phyloP scores from a whole-genome alignment of 2,329 filamentous ascomycete genomes.

The Fusarium armeniacum region DNA sequence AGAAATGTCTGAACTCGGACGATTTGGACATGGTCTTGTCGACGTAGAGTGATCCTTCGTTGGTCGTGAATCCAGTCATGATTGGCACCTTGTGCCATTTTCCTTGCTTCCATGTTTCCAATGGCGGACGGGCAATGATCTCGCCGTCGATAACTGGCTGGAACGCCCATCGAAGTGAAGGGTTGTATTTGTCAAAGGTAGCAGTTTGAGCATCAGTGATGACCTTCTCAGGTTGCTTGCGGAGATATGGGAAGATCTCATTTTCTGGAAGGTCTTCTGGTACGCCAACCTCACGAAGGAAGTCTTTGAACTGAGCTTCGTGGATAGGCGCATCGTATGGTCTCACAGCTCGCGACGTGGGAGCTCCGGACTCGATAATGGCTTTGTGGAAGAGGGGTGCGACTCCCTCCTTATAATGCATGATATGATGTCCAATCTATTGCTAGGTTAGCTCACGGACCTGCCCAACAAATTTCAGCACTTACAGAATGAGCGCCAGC shows the following conservation, averaged over 20 bases:
- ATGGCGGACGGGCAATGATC: slow-evolving; percentile 69
- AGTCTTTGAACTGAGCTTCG: slow-evolving; percentile 65
- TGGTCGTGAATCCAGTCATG: slow-evolving; percentile 77
- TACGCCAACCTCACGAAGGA: slow-evolving; percentile 31
- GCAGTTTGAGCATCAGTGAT: slow-evolving; percentile 56
- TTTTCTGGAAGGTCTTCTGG: slow-evolving; percentile 29
- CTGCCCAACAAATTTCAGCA: fast-evolving
- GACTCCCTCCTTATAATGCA: slow-evolving; percentile 60
- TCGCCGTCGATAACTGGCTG: slow-evolving; percentile 75
- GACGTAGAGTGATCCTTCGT: slow-evolving; percentile 77
- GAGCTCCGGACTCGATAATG: slow-evolving; percentile 69
- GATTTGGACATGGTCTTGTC: slow-evolving; percentile 62
- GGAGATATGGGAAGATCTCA: slow-evolving; percentile 64
- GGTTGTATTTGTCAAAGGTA: slow-evolving; percentile 62
- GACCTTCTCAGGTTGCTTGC: slow-evolving; percentile 52
- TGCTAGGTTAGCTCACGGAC: not conserved
- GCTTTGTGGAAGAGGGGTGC: slow-evolving; percentile 65
- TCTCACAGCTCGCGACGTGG: slow-evolving; percentile 66
- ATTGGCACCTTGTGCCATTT: slow-evolving; percentile 58
- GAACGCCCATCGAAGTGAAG: slow-evolving; percentile 71
- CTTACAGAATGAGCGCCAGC: slow-evolving; percentile 66
- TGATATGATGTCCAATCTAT: slow-evolving; percentile 76
- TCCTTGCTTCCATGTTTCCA: slow-evolving; percentile 65
- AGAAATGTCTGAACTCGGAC: slow-evolving; percentile 71
- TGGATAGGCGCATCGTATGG: slow-evolving; percentile 71